Evolutionary conservation across 2,329 filamentous ascomycete species (phyloP), one percentile per base, ranked within the genome.

Genomic region (Trichocomaceae sp.): DNA sequence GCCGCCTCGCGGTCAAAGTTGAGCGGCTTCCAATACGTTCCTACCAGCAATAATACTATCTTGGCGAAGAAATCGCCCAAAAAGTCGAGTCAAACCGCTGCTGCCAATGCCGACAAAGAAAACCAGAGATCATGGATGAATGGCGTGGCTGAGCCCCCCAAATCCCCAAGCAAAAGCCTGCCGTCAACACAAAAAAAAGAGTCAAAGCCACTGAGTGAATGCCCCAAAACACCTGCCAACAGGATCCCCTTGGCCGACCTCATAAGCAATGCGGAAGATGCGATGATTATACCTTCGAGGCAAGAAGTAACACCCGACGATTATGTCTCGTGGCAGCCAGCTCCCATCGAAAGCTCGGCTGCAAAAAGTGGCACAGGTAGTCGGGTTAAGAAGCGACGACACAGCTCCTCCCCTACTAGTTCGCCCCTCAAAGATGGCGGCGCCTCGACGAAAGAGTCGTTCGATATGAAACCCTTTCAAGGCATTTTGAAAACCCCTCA

Each of bases 391-490:
- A 91, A 90, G 68, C 80, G 88, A 54, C 83, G 85, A 15, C 80
- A 83, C 61, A 90, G 86, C 71, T 89, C 87, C 12, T 90, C 88
- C 0, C 87, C 87, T 1, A 72, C 79, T 1, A 84, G 84, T 5
- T 90, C 87, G 1, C 86, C 88, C 1, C 77, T 79, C 33, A 69
- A 70, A 33, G 66, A 65, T 12, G 64, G 62, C 42, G 64, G 62
- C 42, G 72, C 72, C 2, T 69, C 68, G 47, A 64, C 68, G 47
- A 70, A 70, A 61, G 68, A 71, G 55, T 59, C 78, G 0, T 73
- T 85, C 58, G 82, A 87, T 61, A 71, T 84, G 39, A 79, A 82
- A 63, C 77, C 78, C 59, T 70, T 85, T 42, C 79, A 80, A 39
- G 75, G 79, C 52, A 75, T 81, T 0, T 69, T 88, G 44, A 84